Base-by-base conservation (phyloP, 169 alveolate genomes). In the Plasmodium inui region DNA sequence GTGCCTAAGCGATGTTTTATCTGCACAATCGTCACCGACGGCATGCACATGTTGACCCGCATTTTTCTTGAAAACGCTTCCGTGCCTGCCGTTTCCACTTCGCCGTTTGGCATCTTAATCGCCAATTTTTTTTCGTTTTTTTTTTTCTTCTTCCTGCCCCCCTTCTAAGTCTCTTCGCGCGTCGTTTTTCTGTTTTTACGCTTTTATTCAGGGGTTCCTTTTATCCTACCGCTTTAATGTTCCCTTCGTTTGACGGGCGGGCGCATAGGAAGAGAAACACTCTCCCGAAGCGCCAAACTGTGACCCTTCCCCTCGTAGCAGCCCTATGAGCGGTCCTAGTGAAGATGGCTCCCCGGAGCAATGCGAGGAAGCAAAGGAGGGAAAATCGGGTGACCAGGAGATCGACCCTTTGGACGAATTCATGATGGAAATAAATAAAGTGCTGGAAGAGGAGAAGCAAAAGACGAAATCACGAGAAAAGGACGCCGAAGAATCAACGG, bases 341-440 rank as follows among this genome's bases (percentile, higher is more conserved):
- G 93, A 30, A 34, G 94, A 79, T 26, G 70, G 72, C 70, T 57
- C 46, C 82, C 82, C 70, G 80, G 79, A 88, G 44, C 53, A 53
- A 32, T 79, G 50, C 79, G 89, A 17, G 53, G 32, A 83, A 17
- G 82, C 61, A 32, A 83, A 83, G 37, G 67, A 32, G 37, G 12
- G 6, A 0, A 76, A 84, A 30, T 32, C 9, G 2, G 39, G 41
- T 10, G 70, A 76, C n/a, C 78, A 79, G 17, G 86, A 91, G 70
- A 57, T 81, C 2, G 95, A 91, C 76, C 91, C 95, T 19, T 73
- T 91, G 39, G 95, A 91, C 41, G 92, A 80, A 82, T 91, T 91
- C 46, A 91, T 91, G 95, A 28, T 72, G 32, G 95, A 91, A 81
- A 91, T 91, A 91, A 82, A 91, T 73, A 91, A 91, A 78, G 92